phyloP scores from a whole-genome alignment of 768 basidiomycete genomes.

The Porpolomopsis calyptriformis region DNA sequence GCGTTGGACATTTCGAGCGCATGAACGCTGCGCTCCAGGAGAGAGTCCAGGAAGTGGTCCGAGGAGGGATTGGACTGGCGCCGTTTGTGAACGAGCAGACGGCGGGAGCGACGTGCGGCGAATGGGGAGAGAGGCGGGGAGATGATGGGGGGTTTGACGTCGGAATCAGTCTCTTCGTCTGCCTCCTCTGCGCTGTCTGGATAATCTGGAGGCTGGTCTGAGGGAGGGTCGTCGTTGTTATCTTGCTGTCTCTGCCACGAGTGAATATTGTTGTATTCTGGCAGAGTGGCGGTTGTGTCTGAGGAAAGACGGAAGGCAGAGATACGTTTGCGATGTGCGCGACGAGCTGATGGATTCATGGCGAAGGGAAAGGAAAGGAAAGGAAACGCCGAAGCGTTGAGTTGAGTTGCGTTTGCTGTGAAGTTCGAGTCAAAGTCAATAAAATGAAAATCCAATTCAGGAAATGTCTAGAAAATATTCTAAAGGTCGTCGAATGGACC shows the following conservation, averaged over 20 bases:
- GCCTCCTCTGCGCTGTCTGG: conserved; percentile 69
- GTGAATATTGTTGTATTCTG: conserved; percentile 41
- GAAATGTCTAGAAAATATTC: neutral
- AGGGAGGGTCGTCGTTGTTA: conserved; percentile 18
- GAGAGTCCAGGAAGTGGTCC: conserved; percentile 62
- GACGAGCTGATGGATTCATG: conserved; percentile 17
- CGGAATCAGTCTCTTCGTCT: conserved; percentile 55
- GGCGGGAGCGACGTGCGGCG: conserved; percentile 22
- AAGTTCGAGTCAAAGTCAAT: neutral
- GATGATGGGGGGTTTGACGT: conserved; percentile 16
- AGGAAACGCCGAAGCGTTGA: neutral
- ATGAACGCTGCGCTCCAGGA: conserved; percentile 73
- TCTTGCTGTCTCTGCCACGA: conserved; percentile 5
- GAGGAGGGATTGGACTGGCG: conserved; percentile 22
- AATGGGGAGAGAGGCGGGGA: conserved; percentile 17
- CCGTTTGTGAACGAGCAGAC: conserved; percentile 20
- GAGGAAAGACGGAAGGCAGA: conserved; percentile 52
- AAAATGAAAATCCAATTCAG: neutral
- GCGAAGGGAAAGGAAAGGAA: conserved; percentile 1
- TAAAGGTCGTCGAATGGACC: conserved; percentile 39
- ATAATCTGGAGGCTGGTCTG: conserved; percentile 63
- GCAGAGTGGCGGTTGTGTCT: conserved; percentile 55
- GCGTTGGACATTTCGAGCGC: conserved; percentile 81
- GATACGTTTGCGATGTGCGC: conserved; percentile 26
- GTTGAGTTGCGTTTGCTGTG: neutral